These are phyloP conservation scores for Effrenium voratum DNA, from an alignment of 73 alveolate species.

Conservation along the genomic window DNA sequence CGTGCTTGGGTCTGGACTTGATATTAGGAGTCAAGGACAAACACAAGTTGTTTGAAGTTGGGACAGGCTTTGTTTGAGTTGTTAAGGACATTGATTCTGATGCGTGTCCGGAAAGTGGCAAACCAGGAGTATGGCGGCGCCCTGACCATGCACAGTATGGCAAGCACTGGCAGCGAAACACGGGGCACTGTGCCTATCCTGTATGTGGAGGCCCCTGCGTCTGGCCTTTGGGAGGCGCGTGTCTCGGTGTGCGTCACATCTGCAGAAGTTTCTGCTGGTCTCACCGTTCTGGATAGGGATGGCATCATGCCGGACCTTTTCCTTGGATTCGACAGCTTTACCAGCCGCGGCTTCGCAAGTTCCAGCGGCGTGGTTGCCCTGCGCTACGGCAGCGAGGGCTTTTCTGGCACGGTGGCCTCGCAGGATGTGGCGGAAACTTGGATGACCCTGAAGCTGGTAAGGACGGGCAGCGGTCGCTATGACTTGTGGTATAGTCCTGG, in stretches of 20 bases:
- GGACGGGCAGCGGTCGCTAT: constrained; percentile 60
- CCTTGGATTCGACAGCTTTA: constrained; percentile 26
- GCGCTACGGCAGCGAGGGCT: constrained; percentile 8
- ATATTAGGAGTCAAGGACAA: no score
- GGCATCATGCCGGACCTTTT: constrained; percentile 40
- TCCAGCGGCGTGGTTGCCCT: constrained; percentile 3
- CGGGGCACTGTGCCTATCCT: constrained; percentile 39
- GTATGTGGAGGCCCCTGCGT: constrained; percentile 41
- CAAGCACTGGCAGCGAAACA: neutral
- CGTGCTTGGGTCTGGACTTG: no score
- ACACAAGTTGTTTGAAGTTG: no score
- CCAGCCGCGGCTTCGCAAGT: neutral
- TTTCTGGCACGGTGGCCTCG: neutral
- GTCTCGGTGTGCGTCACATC: neutral
- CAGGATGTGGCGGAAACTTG: neutral
- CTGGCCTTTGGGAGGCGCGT: constrained; percentile 75
- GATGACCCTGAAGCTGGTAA: constrained; percentile 34
- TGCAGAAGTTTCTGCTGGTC: constrained; percentile 9
- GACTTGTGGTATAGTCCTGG: constrained; percentile 24
- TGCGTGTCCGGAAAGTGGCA: no score
- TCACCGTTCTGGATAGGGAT: constrained; percentile 31
- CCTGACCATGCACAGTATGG: constrained; percentile 20
- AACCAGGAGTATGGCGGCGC: constrained; percentile 3
- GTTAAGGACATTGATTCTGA: no score
- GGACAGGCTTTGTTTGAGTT: no score